These are phyloP conservation scores for Fomitopsis pulvina DNA, from an alignment of 768 basidiomycete species.

Conservation along the genomic window DNA sequence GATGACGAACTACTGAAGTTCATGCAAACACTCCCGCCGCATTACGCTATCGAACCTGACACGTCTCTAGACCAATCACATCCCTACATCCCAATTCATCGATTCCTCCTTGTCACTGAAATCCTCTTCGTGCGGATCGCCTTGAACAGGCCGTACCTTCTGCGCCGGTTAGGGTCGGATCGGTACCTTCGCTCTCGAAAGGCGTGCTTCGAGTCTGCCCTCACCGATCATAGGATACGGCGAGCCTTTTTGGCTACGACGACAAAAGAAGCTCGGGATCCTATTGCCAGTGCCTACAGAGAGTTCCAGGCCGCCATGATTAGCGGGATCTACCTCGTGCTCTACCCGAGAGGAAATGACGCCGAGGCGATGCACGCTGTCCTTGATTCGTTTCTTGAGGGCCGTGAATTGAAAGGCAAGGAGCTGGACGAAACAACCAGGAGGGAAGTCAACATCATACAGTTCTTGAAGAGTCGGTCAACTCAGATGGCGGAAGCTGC, in stretches of 20 bases:
- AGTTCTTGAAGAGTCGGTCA: constrained; percentile 69
- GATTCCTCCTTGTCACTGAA: constrained; percentile 87
- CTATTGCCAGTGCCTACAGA: constrained; percentile 75
- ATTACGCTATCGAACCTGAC: constrained; percentile 73
- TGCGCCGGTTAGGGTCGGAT: constrained; percentile 72
- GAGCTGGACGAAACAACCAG: constrained; percentile 82
- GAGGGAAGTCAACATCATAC: constrained; percentile 78
- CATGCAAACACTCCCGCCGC: constrained; percentile 68
- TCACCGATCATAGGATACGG: constrained; percentile 79
- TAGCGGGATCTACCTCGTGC: constrained; percentile 77
- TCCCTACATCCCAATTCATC: constrained; percentile 70
- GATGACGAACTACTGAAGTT: constrained; percentile 83
- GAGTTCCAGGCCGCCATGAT: constrained; percentile 91
- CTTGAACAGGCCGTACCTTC: constrained; percentile 82
- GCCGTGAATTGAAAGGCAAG: constrained; percentile 42
- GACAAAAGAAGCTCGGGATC: constrained; percentile 57
- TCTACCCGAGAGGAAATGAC: constrained; percentile 69
- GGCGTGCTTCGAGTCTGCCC: constrained; percentile 89
- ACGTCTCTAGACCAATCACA: constrained; percentile 62
- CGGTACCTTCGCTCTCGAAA: constrained; percentile 74
- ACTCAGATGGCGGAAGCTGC: constrained; percentile 38
- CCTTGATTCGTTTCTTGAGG: constrained; percentile 69
- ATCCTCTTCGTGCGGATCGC: constrained; percentile 81
- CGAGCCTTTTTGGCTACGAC: constrained; percentile 57
- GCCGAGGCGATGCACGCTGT: constrained; percentile 71